Base-by-base conservation (phyloP, 139 green algal species). In the Pedinophyceae sp. region DNA sequence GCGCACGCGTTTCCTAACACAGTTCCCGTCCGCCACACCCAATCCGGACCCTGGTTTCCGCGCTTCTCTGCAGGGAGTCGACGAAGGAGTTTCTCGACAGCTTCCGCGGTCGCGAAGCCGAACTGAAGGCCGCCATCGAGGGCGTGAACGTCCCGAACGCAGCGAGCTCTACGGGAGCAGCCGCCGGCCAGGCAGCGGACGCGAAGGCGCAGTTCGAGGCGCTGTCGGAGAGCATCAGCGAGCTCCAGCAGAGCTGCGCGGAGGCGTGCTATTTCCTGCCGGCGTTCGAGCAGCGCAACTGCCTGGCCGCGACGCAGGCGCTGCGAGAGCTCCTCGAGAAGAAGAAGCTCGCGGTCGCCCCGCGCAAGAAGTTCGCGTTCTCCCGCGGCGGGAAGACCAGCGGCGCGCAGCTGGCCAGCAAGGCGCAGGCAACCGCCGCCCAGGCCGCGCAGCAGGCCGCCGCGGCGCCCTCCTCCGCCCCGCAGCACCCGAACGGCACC, bases 191-290 rank as follows among this genome's bases (percentile, higher is more conserved):
- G 13, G 19, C 4, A 15, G 6, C 23, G 43, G 19, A 61, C 10
- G 24, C 30, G 4, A 10, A 27, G 1, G 46, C 58, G 3, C 24
- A 56, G 54, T 39, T 66, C 6, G 55, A 61, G 6, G 48, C 15
- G 5, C 39, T 67, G 15, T 20, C 39, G 29, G 26, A 3, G 6
- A 29, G 49, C 5, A 16, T 71, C 13, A 24, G 28, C 13, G 47
- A 50, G 0, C 29, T 79, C 51, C 71, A 78, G 64, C 48, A 71
- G 57, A 45, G 29, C 1, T 40, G 67, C 17, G 68, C 80, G 4
- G 62, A 68, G 7, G 80, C 78, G 10, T 66, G 73, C 20, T 89
- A 89, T 66, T 89, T 76, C 64, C 70, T 89, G 15, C 79, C 80
- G 0, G 39, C 55, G 0, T 89, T 81, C 54, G 80, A 87, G 45